Conservation (phyloP, 371 early-diverging fungal species). For the Entomophthora muscae region DNA sequence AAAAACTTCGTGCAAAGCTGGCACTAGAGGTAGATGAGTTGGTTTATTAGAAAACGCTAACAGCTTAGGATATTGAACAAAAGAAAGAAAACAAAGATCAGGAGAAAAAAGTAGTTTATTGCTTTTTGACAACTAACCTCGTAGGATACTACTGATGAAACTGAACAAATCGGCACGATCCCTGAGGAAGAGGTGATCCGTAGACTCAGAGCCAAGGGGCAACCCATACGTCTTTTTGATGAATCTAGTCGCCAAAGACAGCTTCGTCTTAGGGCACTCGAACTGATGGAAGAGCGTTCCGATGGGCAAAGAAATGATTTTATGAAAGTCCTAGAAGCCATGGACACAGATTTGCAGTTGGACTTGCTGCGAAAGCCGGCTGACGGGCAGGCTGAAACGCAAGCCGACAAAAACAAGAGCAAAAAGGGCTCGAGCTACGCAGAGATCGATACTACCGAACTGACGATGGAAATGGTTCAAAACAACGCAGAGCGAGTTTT, state of each 20-base stretch:
- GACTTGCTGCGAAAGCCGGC: conserved; percentile 29
- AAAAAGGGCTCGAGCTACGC: conserved; percentile 19
- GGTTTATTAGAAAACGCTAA: conserved; percentile 9
- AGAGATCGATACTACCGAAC: conserved; percentile 30
- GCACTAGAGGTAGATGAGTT: background rate
- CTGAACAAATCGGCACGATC: conserved; percentile 26
- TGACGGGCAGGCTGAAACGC: conserved; percentile 23
- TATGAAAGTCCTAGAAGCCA: conserved; percentile 59
- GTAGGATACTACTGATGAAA: background rate
- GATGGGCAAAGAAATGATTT: conserved; percentile 87
- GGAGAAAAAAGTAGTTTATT: background rate
- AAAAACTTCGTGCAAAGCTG: background rate
- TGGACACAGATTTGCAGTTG: conserved; percentile 62
- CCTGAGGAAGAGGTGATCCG: conserved; percentile 64
- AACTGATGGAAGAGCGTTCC: conserved; percentile 66
- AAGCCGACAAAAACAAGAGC: conserved; percentile 17
- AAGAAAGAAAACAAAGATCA: conserved; percentile 1
- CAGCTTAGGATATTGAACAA: conserved; percentile 1
- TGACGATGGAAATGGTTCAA: conserved; percentile 43
- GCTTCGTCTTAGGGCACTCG: conserved; percentile 61
- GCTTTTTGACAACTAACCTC: background rate
- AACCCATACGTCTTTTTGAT: conserved; percentile 87
- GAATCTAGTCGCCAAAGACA: conserved; percentile 72
- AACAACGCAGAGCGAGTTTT: conserved; percentile 54
- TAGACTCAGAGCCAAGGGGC: conserved; percentile 67